Evolutionary conservation across 352 stramenopile species (phyloP), one percentile per base, ranked within the genome.

Genomic region (Phytophthora crassamura): DNA sequence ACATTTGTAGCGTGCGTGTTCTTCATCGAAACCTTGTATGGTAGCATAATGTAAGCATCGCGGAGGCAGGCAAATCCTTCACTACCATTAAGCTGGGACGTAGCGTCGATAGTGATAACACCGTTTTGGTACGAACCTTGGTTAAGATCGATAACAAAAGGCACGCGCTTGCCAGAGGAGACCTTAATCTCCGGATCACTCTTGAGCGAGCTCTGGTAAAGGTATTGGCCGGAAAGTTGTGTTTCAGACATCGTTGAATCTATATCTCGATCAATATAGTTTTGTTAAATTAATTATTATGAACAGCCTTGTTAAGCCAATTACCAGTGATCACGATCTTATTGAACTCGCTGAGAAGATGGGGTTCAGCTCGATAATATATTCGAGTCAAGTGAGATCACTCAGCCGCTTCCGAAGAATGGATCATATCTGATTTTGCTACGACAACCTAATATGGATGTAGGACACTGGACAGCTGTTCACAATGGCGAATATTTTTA

Each of bases 1-100:
- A 15, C 38, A 15, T n/a, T 14, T n/a, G 14, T 6, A 12, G 15
- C 32, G n/a, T 54, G n/a, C n/a, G n/a, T n/a, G n/a, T n/a, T 59
- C 25, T 50, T 49, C 51, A 59, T 59, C 15, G 51, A 59, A 15
- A 59, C 36, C n/a, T 59, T 59, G 38, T 49, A 59, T 34, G 51
- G 51, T 11, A 59, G 11, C 22, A 59, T 9, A n/a, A 54, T 42
- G 28, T 54, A 54, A 2, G 15, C 47, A 54, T 54, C 32, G 10
- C 15, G 32, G 9, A 54, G 33, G 7, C n/a, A 32, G 10, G 32
- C 47, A 42, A 54, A 43, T 6, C 47, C 33, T 33, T 54, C 47
- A n/a, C 15, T 7, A 7, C 33, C 33, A 33, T 42, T 54, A 0
- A 54, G 47, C 32, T 43, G 47, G 16, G 30, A 1, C 5, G 47